phyloP scores from a whole-genome alignment of 2,329 filamentous ascomycete species.

The Cercospora sesami region DNA sequence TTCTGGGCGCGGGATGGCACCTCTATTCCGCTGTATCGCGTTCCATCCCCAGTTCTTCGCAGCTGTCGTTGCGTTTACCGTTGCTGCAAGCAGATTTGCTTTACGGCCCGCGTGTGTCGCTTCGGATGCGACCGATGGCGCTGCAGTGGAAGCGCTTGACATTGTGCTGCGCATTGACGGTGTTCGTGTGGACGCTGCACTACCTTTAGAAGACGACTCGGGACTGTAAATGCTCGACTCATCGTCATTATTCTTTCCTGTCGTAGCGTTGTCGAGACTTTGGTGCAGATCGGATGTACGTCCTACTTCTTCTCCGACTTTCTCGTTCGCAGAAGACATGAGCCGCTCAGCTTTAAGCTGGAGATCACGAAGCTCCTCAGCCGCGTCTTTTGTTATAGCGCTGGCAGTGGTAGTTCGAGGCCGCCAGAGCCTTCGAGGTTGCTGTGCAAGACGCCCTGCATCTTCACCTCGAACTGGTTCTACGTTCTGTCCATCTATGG shows the following conservation, averaged over 20 bases:
- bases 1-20: conserved; percentile 10
- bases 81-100: conserved; percentile 35
- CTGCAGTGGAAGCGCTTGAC: conserved; percentile 18
- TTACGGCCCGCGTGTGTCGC: conserved; percentile 23
- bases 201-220: background rate
- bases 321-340: background rate
- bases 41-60: conserved; percentile 38
- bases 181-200: conserved; percentile 2
- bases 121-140: conserved; percentile 16
- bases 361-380: conserved; percentile 36
- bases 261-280: background rate
- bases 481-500: conserved; percentile 34
- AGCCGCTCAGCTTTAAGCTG: conserved; percentile 25
- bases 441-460: conserved; percentile 21
- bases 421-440: conserved; percentile 26
- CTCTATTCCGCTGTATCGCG: conserved; percentile 30
- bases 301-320: background rate
- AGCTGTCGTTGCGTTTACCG: conserved; percentile 37
- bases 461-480: conserved; percentile 32
- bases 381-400: conserved; percentile 31
- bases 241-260: background rate
- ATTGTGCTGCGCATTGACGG: conserved; percentile 22
- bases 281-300: background rate
- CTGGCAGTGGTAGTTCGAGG: conserved; percentile 14
- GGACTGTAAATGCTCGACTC: background rate